Percentiles rank a stretch among this genome's conserved stretches.
phyloP scores from a whole-genome alignment of 2,329 filamentous ascomycete species.

The Periconia sp. region DNA sequence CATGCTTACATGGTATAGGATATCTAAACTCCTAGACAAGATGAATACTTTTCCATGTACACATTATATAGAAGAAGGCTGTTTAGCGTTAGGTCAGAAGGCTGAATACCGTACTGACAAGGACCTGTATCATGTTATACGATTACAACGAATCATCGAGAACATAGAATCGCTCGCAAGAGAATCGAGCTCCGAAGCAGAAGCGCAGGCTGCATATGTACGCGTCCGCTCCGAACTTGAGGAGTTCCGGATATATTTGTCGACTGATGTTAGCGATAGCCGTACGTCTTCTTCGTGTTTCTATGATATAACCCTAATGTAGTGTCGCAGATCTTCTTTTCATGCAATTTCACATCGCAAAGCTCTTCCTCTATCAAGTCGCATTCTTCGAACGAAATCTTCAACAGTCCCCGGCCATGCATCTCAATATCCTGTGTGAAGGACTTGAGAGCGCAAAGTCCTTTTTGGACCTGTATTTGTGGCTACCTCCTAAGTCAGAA shows the following conservation, averaged over 20 bases:
- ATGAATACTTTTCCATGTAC: conserved; percentile 44
- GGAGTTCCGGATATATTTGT: conserved; percentile 35
- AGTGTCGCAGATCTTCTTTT: conserved; percentile 40
- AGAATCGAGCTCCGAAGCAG: conserved; percentile 21
- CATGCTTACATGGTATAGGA: conserved; percentile 30
- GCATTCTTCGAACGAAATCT: conserved; percentile 41
- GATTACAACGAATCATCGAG: conserved; percentile 48
- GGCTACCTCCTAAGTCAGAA: conserved; percentile 43
- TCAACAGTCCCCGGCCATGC: conserved; percentile 31
- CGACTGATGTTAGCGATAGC: conserved; percentile 33
- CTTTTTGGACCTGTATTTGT: conserved; percentile 42
- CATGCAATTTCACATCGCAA: conserved; percentile 48
- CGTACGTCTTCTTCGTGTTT: conserved; percentile 28
- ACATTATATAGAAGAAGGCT: conserved; percentile 46
- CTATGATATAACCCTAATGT: conserved; percentile 5
- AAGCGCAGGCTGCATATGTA: conserved; percentile 38
- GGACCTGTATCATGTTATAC: conserved; percentile 44
- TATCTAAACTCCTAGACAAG: conserved; percentile 47
- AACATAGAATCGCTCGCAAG: conserved; percentile 39
- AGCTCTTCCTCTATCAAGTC: conserved; percentile 49
- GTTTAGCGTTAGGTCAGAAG: conserved; percentile 38
- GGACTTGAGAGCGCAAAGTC: conserved; percentile 34
- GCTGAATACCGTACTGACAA: conserved; percentile 42
- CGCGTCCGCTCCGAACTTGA: conserved; percentile 41
- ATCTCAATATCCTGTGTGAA: conserved; percentile 28